phyloP scores from a whole-genome alignment of 192 early-diverging fungal genomes.

The Jimgerdemannia flammicorona region DNA sequence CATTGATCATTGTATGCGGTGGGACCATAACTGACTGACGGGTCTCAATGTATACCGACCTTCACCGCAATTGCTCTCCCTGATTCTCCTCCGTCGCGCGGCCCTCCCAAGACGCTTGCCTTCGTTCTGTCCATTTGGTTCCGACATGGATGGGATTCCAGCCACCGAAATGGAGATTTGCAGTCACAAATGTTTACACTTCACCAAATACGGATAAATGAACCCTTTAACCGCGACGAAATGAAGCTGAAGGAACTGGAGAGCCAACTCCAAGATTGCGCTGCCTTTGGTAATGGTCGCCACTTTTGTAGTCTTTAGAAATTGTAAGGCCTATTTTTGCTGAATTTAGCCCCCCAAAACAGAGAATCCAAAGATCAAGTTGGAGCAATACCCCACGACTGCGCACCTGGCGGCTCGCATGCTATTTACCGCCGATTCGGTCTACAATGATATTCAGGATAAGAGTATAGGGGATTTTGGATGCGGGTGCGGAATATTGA shows the following conservation, averaged over 20 bases:
- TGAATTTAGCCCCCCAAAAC: background rate
- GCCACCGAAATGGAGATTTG: background rate
- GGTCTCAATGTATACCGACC: background rate
- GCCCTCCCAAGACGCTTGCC: background rate
- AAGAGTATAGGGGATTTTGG: conserved; percentile 73
- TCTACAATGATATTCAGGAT: conserved; percentile 69
- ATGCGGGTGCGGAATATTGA: conserved; percentile 74
- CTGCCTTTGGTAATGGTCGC: conserved; percentile 42
- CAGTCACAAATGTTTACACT: background rate
- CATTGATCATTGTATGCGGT: too few species aligned
- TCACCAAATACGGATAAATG: background rate
- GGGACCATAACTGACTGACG: too few species aligned
- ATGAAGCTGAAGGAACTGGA: conserved; percentile 79
- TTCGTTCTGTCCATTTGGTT: too few species aligned
- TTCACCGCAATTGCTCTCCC: background rate
- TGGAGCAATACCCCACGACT: conserved; percentile 79
- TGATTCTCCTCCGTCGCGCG: background rate
- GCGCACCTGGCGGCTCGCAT: conserved; percentile 72
- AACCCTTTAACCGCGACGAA: background rate
- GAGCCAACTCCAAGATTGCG: conserved; percentile 56
- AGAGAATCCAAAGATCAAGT: conserved; percentile 65
- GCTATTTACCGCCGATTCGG: conserved; percentile 69
- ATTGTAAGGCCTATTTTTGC: background rate
- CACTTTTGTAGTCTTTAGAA: background rate
- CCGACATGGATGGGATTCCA: background rate